These are phyloP conservation scores for Hibiscus mutabilis DNA, from an alignment of 345 rosid genomes.

Conservation along the genomic window DNA sequence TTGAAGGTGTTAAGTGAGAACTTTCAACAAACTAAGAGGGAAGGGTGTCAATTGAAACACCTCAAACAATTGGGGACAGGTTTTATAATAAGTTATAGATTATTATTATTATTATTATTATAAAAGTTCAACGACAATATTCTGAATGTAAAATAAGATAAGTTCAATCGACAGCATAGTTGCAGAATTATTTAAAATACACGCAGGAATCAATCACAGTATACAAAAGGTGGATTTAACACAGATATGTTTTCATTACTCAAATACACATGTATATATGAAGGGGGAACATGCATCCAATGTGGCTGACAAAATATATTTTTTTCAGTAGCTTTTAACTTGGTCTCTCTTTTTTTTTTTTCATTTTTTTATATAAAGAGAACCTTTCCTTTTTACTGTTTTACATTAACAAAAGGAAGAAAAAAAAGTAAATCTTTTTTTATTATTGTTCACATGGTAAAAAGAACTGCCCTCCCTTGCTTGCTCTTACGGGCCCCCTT, in stretches of 20 bases:
- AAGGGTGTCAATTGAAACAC: too few relatives aligned
- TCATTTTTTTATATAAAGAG: not conserved
- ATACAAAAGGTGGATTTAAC: not conserved
- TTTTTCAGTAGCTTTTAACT: not conserved
- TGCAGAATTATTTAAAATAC: not conserved
- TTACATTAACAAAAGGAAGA: not conserved
- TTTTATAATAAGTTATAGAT: too few relatives aligned
- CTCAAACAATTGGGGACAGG: too few relatives aligned
- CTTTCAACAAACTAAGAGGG: too few relatives aligned
- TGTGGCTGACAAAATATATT: slow-evolving; percentile 14
- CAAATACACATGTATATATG: not conserved
- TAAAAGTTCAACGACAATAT: too few relatives aligned
- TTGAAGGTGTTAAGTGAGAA: too few relatives aligned
- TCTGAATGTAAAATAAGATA: too few relatives aligned
- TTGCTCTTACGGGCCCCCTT: not conserved
- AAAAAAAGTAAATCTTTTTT: too few relatives aligned
- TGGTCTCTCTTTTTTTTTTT: not conserved
- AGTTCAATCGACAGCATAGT: not conserved
- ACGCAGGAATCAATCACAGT: not conserved
- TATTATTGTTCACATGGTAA: too few relatives aligned
- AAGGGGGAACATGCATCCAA: slow-evolving; percentile 15
- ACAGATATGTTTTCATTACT: not conserved
- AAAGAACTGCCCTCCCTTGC: slow-evolving; percentile 1
- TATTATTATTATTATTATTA: too few relatives aligned
- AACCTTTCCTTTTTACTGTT: not conserved